Evolutionary conservation across 176 grass and related monocot species (phyloP).

Genomic region (Alloteropsis semialata): DNA sequence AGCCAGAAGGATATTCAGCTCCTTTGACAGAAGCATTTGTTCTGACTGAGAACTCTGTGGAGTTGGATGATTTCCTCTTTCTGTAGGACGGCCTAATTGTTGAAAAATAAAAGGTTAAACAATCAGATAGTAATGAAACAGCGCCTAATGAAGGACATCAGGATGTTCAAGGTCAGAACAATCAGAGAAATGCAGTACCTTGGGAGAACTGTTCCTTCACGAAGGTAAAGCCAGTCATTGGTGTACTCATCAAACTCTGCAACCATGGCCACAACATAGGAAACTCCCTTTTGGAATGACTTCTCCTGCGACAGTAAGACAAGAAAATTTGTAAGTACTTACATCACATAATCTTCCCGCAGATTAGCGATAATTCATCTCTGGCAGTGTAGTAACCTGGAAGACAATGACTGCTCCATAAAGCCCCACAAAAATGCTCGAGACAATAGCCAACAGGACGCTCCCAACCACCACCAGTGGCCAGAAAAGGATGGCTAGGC

Average conservation of each 20-base stretch:
- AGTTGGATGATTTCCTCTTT: slow-evolving; percentile 59
- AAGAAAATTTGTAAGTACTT: neutral
- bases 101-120: neutral
- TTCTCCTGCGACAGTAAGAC: slow-evolving; percentile 49
- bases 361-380: neutral
- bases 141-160: neutral
- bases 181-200: slow-evolving; percentile 45
- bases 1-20: slow-evolving; percentile 32
- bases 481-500: slow-evolving; percentile 88
- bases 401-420: slow-evolving; percentile 84
- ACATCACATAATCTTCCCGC: neutral
- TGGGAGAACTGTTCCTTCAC: slow-evolving; percentile 83
- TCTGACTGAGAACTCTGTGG: slow-evolving; percentile 62
- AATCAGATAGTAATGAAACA: neutral
- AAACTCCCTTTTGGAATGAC: slow-evolving; percentile 65
- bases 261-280: slow-evolving; percentile 85
- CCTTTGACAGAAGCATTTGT: slow-evolving; percentile 53
- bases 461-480: slow-evolving; percentile 85
- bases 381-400: slow-evolving; percentile 48
- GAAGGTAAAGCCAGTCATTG: slow-evolving; percentile 96
- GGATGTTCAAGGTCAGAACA: neutral
- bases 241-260: slow-evolving; percentile 95
- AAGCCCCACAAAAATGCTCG: slow-evolving; percentile 90
- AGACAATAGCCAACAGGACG: slow-evolving; percentile 70
- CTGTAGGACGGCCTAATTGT: slow-evolving; percentile 66